These are phyloP conservation scores for Cladosporium sp. DNA, from an alignment of 2,329 filamentous ascomycete species.

Conservation along the genomic window DNA sequence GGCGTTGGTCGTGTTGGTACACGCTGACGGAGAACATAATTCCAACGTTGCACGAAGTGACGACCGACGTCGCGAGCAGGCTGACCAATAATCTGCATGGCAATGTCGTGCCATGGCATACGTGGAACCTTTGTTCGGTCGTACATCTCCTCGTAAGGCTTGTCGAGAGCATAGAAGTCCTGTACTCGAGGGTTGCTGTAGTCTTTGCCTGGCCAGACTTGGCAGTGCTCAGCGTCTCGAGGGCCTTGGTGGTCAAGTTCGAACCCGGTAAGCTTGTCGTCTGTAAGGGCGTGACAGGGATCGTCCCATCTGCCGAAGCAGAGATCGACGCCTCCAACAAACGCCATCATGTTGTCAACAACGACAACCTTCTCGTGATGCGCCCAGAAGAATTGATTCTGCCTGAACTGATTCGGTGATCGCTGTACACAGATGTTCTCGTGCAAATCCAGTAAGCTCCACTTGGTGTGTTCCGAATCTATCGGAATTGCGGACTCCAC, in stretches of 20 bases:
- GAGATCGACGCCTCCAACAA: constrained; percentile 91
- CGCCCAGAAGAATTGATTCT: constrained; percentile 99
- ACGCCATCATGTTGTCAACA: constrained; percentile 92
- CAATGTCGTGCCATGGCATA: constrained; percentile 99
- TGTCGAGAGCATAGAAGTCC: constrained; percentile 89
- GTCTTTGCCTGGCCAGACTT: constrained; percentile 96
- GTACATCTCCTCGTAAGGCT: constrained; percentile 99
- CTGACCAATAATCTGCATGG: constrained; percentile 96
- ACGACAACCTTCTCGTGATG: constrained; percentile 99
- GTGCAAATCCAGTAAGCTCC: constrained; percentile 89
- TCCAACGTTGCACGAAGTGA: constrained; percentile 98
- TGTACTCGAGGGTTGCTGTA: constrained; percentile 96
- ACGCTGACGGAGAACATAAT: constrained; percentile 88
- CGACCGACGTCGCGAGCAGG: constrained; percentile 90
- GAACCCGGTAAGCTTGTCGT: constrained; percentile 94
- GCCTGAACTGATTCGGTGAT: constrained; percentile 95
- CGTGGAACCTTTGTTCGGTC: constrained; percentile 82
- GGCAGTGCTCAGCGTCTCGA: constrained; percentile 89
- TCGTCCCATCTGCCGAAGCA: constrained; percentile 98
- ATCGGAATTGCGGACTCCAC: constrained; percentile 97
- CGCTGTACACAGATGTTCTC: constrained; percentile 95
- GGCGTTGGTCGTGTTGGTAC: constrained; percentile 92
- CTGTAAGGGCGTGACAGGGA: constrained; percentile 83
- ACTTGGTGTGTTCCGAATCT: constrained; percentile 97
- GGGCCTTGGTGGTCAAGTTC: constrained; percentile 70